Conservation (phyloP, 2,329 filamentous ascomycete species). For the Setomelanomma holmii region DNA sequence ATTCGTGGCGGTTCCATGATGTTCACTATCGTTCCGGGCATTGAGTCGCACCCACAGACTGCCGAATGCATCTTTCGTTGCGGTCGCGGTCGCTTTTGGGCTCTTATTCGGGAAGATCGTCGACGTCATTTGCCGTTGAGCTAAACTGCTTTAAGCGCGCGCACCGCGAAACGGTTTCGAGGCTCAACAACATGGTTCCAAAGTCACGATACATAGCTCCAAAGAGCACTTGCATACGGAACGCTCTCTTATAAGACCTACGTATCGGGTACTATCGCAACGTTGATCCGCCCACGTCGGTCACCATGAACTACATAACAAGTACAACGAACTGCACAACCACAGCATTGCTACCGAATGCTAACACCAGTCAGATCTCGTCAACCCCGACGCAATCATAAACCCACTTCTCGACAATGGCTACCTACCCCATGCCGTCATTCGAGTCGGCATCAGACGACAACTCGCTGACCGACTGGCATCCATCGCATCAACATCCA, state of each 20-base stretch:
- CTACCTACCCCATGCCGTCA: constrained; percentile 68
- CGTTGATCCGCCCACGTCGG: neutral
- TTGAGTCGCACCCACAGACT: neutral
- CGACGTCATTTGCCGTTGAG: constrained; percentile 30
- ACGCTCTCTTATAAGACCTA: neutral
- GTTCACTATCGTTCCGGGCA: too few species aligned
- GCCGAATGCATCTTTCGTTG: neutral
- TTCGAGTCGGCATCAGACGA: constrained; percentile 70
- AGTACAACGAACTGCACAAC: constrained; percentile 18
- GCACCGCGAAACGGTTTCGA: constrained; percentile 21
- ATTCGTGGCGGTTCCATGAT: neutral
- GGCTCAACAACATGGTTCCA: constrained; percentile 27
- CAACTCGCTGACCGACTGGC: constrained; percentile 68
- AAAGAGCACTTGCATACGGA: neutral
- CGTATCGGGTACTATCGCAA: neutral
- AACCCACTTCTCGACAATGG: constrained; percentile 66
- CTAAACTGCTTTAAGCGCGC: constrained; percentile 26
- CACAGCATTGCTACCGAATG: neutral
- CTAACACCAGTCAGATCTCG: constrained; percentile 23
- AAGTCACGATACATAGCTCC: constrained; percentile 12
- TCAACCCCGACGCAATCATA: constrained; percentile 34
- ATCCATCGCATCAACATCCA: constrained; percentile 61
- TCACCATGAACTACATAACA: constrained; percentile 43
- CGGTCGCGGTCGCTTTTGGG: too few species aligned
- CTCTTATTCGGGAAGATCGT: too few species aligned